Conservation (phyloP, 768 basidiomycete species). For the Phlebiopsis gigantea region DNA sequence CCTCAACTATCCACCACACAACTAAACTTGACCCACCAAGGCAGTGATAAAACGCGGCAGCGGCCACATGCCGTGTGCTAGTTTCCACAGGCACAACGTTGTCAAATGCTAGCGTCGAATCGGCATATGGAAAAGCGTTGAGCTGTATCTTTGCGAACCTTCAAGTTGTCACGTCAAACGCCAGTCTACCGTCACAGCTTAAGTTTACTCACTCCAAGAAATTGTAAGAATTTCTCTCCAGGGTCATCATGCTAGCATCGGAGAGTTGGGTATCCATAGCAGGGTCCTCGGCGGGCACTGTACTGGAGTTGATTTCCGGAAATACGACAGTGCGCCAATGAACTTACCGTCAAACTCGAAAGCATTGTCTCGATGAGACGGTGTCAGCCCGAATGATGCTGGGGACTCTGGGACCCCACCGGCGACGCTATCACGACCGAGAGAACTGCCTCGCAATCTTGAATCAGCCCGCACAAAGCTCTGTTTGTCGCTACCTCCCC, state of each 20-base stretch:
- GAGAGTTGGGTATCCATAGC: conserved; percentile 46
- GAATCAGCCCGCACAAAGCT: conserved; percentile 50
- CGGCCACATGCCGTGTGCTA: conserved; percentile 72
- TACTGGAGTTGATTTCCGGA: not conserved
- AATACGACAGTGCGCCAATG: not conserved
- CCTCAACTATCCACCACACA: not conserved
- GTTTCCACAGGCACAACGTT: conserved; percentile 58
- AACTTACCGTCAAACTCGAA: conserved; percentile 61
- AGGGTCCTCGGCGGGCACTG: conserved; percentile 27
- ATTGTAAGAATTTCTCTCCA: conserved; percentile 75
- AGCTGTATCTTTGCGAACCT: conserved; percentile 62
- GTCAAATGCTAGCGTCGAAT: conserved; percentile 52
- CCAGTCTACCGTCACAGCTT: too few relatives aligned
- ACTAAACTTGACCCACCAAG: conserved; percentile 44
- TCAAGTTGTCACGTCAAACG: not conserved
- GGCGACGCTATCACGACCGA: conserved; percentile 49
- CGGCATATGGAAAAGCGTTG: conserved; percentile 46
- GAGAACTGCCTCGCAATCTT: conserved; percentile 47
- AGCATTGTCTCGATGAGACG: conserved; percentile 47
- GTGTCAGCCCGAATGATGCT: conserved; percentile 29
- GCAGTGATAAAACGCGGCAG: conserved; percentile 82
- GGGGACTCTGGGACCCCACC: conserved; percentile 48
- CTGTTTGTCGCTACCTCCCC: conserved; percentile 36
- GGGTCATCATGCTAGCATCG: conserved; percentile 47
- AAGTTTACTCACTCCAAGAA: conserved; percentile 78